phyloP scores from a whole-genome alignment of 1,284 basidiomycete genomes.

The Austroboletus novae-zelandiae region DNA sequence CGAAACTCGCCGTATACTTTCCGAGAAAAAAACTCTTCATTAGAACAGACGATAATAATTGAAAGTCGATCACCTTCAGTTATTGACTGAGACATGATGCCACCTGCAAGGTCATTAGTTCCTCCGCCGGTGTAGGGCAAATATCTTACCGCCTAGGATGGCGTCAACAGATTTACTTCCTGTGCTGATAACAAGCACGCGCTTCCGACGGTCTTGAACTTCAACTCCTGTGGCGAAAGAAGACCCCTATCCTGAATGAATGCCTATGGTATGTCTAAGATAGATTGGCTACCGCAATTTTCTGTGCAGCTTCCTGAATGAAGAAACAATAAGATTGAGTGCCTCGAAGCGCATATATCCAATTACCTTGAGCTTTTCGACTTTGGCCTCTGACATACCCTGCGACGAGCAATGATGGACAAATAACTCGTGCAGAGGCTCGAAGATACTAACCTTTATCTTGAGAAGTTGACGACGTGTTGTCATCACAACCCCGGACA shows the following conservation, averaged over 20 bases:
- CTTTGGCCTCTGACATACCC: slow-evolving; percentile 89
- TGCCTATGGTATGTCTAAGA: neutral
- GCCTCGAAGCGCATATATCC: slow-evolving; percentile 24
- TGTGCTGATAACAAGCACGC: slow-evolving; percentile 78
- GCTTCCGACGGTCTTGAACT: slow-evolving; percentile 79
- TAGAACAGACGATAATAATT: neutral
- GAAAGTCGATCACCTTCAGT: slow-evolving; percentile 65
- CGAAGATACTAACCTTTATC: slow-evolving; percentile 67
- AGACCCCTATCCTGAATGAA: slow-evolving; percentile 57
- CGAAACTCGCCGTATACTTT: slow-evolving; percentile 78
- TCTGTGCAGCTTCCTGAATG: slow-evolving; percentile 78
- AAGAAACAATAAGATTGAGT: slow-evolving; percentile 1
- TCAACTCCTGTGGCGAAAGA: slow-evolving; percentile 90
- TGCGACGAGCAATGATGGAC: slow-evolving; percentile 27
- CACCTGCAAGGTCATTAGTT: slow-evolving; percentile 47
- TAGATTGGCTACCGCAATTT: slow-evolving; percentile 59
- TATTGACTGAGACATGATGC: slow-evolving; percentile 87
- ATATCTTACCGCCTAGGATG: slow-evolving; percentile 72
- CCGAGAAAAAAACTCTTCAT: slow-evolving; percentile 1
- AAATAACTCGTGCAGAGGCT: slow-evolving; percentile 3
- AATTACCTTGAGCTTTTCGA: slow-evolving; percentile 88
- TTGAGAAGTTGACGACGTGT: slow-evolving; percentile 85
- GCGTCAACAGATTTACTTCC: slow-evolving; percentile 89
- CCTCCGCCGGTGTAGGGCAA: neutral
- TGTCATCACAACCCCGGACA: slow-evolving; percentile 83